Base-by-base conservation (phyloP, 1,284 basidiomycete species). In the Serendipita sp. region DNA sequence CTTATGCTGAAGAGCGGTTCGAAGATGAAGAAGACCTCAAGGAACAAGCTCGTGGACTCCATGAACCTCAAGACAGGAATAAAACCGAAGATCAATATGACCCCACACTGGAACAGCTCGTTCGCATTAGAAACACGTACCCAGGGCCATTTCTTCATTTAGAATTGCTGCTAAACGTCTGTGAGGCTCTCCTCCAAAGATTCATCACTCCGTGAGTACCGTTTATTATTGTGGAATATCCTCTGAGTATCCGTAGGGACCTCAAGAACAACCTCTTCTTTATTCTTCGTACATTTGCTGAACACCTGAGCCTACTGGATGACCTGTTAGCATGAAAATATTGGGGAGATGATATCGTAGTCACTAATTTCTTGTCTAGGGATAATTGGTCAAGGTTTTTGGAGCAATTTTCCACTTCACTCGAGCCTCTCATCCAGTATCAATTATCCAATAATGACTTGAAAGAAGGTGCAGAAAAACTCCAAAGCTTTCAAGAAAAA, bases 21-120 rank as follows among this genome's bases (percentile, higher is more conserved):
- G 91, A 93, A 67, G 92, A 95, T 71, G 86, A 91, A 71, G 85
- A 88, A 70, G 88, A 93, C 62, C 78, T 91, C 72, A 81, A 84
- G 17, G 84, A 90, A 64, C 79, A 80, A 38, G 76, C 80, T 15
- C 75, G 76, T 12, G 50, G 45, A 5, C 17, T 49, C 45, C 5
- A 29, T 29, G 44, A 29, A 22, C 17, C 32, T 3, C 53, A 35
- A 10, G 12, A 15, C 35, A 55, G 53, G 50, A 41, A 45, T 3
- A 35, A 62, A 61, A 50, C 61, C 49, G 55, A 64, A 64, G 38
- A 62, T 41, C 34, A 61, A 42, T 12, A 22, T 26, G n/a, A 60
- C 53, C 1, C 55, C 62, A 29, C 63, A 62, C 6, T 29, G 45
- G 6, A 17, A 43, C 81, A 84, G 43, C 70, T 88, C 17, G 71